Base-by-base conservation (phyloP, 2,329 filamentous ascomycete genomes). In the Fusarium vanettenii region DNA sequence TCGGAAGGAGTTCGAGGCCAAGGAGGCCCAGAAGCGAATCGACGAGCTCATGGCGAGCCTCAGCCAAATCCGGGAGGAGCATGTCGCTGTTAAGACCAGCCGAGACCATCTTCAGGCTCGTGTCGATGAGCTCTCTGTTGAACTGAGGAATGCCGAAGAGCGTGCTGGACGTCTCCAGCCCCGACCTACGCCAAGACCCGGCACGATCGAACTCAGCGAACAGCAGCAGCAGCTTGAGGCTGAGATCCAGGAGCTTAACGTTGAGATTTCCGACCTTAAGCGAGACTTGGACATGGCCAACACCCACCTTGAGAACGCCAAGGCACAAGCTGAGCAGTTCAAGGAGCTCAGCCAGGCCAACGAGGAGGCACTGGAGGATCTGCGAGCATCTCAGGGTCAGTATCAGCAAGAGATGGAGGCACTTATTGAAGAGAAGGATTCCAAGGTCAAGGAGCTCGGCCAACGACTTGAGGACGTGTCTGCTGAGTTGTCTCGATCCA, bases 131-230 rank as follows among this genome's bases (percentile, higher is more conserved):
- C 86, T 99, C 64, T 93, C 92, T 29, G 93, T 97, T 66, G 95
- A 98, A 81, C 87, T 98, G 29, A 93, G 93, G 76, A 95, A 93
- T 79, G 95, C 95, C 0, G 95, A 98, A 81, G 97, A 98, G 82
- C 93, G 95, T 60, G 89, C 94, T 7, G 92, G 94, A 75, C 90
- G 95, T 33, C 87, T 98, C 65, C 94, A 97, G 75, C 93, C 94
- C n/a, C 90, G 93, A 66, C 92, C 93, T 6, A 94, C 92, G 1
- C 88, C 92, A 2, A 87, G 92, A 72, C 85, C 89, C 6, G 87
- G 86, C 25, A 80, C 84, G 52, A 78, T 81, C 39, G 77, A 87
- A 31, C 80, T 84, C 43, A 80, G 81, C 4, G 84, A 89, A 18
- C 84, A 87, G 2, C 86, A 88, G 16, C 86, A 88, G 50, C 85